Percentiles rank a stretch among this genome's conserved stretches.
These are phyloP conservation scores for Neurospora crassa DNA, from an alignment of 2,329 filamentous ascomycete genomes.

Conservation along the genomic window DNA sequence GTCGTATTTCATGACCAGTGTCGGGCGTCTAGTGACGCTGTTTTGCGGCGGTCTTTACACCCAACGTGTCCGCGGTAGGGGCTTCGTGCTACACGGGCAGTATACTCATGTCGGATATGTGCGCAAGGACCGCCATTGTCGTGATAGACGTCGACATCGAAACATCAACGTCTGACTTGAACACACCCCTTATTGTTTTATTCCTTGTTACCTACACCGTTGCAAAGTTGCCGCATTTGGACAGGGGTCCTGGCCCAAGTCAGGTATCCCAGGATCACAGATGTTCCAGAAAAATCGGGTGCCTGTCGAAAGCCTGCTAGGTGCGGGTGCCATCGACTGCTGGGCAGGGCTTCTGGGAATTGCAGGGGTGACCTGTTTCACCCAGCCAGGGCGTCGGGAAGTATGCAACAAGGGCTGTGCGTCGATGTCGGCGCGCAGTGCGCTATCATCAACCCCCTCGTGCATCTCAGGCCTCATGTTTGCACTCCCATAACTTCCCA, in stretches of 20 bases:
- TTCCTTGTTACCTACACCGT: slow-evolving; percentile 3
- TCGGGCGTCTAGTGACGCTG: neutral
- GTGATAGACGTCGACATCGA: neutral
- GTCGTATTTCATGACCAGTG: neutral
- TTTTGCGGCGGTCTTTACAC: neutral
- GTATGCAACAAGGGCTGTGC: slow-evolving; percentile 26
- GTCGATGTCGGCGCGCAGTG: slow-evolving; percentile 17
- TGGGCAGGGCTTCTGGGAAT: slow-evolving; percentile 29
- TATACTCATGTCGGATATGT: slow-evolving; percentile 4
- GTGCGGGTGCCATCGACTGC: slow-evolving; percentile 24
- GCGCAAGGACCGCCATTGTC: neutral
- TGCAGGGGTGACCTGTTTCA: slow-evolving; percentile 44
- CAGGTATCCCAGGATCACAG: slow-evolving; percentile 18
- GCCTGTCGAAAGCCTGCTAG: slow-evolving; percentile 36
- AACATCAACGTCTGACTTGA: neutral
- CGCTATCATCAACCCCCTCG: slow-evolving; percentile 11
- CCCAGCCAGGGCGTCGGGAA: slow-evolving; percentile 29
- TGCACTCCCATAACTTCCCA: neutral
- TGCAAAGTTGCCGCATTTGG: slow-evolving; percentile 8
- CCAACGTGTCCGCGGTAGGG: neutral
- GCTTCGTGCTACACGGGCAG: slow-evolving; percentile 1
- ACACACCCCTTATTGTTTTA: slow-evolving; percentile 1
- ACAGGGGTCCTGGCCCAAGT: slow-evolving; percentile 4
- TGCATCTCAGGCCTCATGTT: slow-evolving; percentile 8
- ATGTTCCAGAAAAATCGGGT: slow-evolving; percentile 33